A percentile compares a stretch with the other conserved stretches of the same genome.
Conservation (phyloP, 1,139 yeast genomes). For the Scheffersomyces segobiensis region DNA sequence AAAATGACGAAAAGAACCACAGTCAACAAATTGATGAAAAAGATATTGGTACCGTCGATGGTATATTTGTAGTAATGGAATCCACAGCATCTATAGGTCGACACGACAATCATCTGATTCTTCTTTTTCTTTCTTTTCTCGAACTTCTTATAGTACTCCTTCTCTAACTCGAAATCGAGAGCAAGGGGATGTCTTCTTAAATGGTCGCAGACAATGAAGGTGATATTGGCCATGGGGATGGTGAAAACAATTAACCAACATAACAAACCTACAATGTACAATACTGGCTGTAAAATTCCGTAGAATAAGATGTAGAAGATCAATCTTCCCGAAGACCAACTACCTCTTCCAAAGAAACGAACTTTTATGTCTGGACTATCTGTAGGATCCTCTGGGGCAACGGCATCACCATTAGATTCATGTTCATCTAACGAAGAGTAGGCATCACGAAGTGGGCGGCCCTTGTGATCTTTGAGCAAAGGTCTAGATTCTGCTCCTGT, state of each 20-base stretch:
- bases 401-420: conserved; percentile 8
- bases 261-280: conserved; percentile 52
- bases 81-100: conserved; percentile 93
- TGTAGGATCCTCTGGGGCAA: conserved; percentile 30
- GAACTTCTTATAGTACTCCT: conserved; percentile 41
- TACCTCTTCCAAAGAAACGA: conserved; percentile 87
- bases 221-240: conserved; percentile 87
- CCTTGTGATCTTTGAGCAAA: conserved; percentile 45
- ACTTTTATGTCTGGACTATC: conserved; percentile 43
- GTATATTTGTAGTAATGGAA: conserved; percentile 93
- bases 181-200: conserved; percentile 91
- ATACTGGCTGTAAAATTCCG: conserved; percentile 65
- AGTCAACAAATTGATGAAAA: conserved; percentile 79
- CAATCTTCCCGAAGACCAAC: conserved; percentile 85
- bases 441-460: conserved; percentile 43
- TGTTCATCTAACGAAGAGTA: conserved; percentile 32
- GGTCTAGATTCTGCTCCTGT: conserved; percentile 32
- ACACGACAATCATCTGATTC: conserved; percentile 53
- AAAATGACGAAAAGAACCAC: conserved; percentile 81
- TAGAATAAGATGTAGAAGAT: conserved; percentile 77
- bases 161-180: conserved; percentile 64
- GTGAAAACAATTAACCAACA: conserved; percentile 88
- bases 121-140: conserved; percentile 22
- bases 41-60: conserved; percentile 92
- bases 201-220: conserved; percentile 63